Conservation (phyloP, 139 green algal species). For the Closterium sp. region DNA sequence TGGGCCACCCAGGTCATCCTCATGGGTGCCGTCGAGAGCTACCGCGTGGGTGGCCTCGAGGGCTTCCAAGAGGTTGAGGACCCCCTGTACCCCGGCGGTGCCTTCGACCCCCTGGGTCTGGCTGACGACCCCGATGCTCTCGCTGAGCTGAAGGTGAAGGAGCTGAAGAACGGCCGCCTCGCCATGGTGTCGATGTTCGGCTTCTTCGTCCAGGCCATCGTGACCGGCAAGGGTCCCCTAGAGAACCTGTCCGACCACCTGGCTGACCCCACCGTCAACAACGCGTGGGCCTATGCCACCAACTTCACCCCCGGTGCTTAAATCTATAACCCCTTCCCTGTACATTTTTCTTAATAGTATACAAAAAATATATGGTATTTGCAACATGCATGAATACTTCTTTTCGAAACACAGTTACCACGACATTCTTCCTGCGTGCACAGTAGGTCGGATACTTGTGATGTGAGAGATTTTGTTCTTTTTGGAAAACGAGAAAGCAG, state of each 20-base stretch:
- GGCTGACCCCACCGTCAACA: conserved; percentile 76
- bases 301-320: too few species aligned
- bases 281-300: conserved; percentile 45
- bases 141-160: conserved; percentile 88
- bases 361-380: too few species aligned
- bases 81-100: conserved; percentile 70
- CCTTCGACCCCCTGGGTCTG: conserved; percentile 80
- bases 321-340: too few species aligned
- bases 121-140: conserved; percentile 90
- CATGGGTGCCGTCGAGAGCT: conserved; percentile 76
- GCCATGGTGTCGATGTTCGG: conserved; percentile 78
- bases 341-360: too few species aligned
- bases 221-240: conserved; percentile 81
- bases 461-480: too few species aligned
- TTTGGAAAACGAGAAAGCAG: too few species aligned
- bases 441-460: too few species aligned
- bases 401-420: too few species aligned
- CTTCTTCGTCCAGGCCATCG: conserved; percentile 67
- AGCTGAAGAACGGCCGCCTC: conserved; percentile 82
- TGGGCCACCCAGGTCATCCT: conserved; percentile 53
- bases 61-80: conserved; percentile 59
- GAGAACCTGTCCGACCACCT: conserved; percentile 88
- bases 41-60: conserved; percentile 86
- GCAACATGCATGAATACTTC: too few species aligned
- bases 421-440: too few species aligned